phyloP scores from a whole-genome alignment of 345 rosid species.

The Microcos paniculata region DNA sequence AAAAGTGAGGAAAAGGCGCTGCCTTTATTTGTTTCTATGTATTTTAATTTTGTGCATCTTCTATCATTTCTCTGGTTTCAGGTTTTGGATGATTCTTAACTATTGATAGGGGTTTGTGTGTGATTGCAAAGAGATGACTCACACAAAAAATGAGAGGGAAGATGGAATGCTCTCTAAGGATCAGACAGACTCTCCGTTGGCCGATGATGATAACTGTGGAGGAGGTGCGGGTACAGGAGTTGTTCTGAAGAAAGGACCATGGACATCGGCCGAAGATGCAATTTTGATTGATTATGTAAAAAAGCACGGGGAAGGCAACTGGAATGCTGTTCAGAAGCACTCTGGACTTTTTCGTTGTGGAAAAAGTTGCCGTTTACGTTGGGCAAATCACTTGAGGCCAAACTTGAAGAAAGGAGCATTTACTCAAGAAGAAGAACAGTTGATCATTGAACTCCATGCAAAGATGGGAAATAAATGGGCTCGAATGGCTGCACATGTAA shows the following conservation, averaged over 20 bases:
- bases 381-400: slow-evolving; percentile 98
- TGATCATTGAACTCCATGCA: slow-evolving; percentile 85
- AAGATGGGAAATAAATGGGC: slow-evolving; percentile 99
- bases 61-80: slow-evolving; percentile 28
- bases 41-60: slow-evolving; percentile 8
- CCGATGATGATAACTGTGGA: slow-evolving; percentile 42
- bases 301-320: slow-evolving; percentile 97
- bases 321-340: slow-evolving; percentile 93
- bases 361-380: slow-evolving; percentile 94
- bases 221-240: slow-evolving; percentile 46
- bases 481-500: slow-evolving; percentile 96
- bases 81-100: slow-evolving; percentile 48
- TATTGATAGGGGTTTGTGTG: slow-evolving; percentile 33
- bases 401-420: slow-evolving; percentile 98
- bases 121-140: slow-evolving; percentile 67
- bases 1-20: slow-evolving; percentile 12
- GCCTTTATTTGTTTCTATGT: slow-evolving; percentile 8
- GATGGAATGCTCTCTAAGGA: slow-evolving; percentile 54
- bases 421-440: slow-evolving; percentile 85
- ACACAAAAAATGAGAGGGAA: slow-evolving; percentile 53
- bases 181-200: slow-evolving; percentile 52
- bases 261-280: slow-evolving; percentile 96
- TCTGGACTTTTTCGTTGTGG: slow-evolving; percentile 92
- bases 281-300: slow-evolving; percentile 83
- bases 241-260: slow-evolving; percentile 91